A percentile compares a stretch with the other conserved stretches of the same genome.
Evolutionary conservation across 148 eudicot genomes (phyloP).

Genomic region (Cornus florida): DNA sequence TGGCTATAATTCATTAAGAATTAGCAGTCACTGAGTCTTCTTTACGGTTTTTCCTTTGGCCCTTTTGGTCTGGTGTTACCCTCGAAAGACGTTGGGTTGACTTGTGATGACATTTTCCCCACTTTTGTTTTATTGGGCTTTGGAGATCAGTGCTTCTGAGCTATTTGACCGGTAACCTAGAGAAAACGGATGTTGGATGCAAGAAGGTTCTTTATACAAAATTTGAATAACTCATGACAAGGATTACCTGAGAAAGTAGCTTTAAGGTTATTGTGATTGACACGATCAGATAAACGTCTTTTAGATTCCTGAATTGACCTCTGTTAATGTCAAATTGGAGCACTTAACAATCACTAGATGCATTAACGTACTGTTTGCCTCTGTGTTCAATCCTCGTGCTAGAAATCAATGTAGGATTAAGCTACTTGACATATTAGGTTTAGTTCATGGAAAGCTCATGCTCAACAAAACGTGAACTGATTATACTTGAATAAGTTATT

Average conservation of each 20-base stretch:
- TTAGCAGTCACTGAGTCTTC: background rate
- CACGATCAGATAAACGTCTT: background rate
- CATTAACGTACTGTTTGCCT: too few relatives aligned
- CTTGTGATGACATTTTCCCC: background rate
- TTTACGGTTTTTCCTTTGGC: constrained; percentile 1
- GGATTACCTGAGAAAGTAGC: background rate
- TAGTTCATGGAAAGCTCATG: background rate
- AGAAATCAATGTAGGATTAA: too few relatives aligned
- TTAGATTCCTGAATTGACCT: background rate
- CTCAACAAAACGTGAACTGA: background rate
- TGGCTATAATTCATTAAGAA: background rate
- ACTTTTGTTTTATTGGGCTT: background rate
- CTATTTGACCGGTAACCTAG: background rate
- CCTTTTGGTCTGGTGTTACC: background rate
- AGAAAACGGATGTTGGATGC: background rate
- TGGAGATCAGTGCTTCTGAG: background rate
- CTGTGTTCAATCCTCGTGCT: too few relatives aligned
- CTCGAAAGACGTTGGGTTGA: background rate
- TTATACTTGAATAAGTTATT: background rate
- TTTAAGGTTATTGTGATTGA: background rate
- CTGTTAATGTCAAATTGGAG: too few relatives aligned
- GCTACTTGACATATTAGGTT: background rate
- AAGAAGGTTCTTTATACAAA: background rate
- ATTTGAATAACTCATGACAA: background rate
- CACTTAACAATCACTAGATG: background rate